Evolutionary conservation across 768 basidiomycete genomes (phyloP).

Genomic region (Boletus bicolor): DNA sequence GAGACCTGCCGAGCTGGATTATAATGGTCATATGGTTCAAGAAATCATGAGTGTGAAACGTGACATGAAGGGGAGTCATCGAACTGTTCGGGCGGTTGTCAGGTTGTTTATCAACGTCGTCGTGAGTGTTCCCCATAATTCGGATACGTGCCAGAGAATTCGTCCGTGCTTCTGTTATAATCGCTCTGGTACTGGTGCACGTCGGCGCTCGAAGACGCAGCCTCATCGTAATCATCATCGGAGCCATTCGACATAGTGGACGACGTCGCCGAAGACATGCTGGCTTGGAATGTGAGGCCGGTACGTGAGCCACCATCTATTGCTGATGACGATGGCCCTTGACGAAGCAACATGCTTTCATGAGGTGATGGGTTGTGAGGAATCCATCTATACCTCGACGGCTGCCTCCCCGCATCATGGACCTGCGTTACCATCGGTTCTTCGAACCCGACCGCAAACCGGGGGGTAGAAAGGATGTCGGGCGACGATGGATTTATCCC

Average conservation of each 20-base stretch:
- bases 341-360: constrained; percentile 26
- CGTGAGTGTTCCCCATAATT: neutral
- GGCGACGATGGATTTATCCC: constrained; percentile 40
- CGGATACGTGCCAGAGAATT: constrained; percentile 15
- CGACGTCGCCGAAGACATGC: constrained; percentile 36
- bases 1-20: constrained; percentile 10
- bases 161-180: constrained; percentile 9
- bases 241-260: constrained; percentile 32
- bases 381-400: constrained; percentile 40
- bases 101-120: neutral
- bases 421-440: constrained; percentile 45
- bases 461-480: constrained; percentile 19
- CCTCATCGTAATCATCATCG: constrained; percentile 35
- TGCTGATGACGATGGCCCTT: constrained; percentile 6
- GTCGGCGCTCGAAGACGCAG: constrained; percentile 30
- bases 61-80: neutral
- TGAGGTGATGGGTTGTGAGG: constrained; percentile 35
- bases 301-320: constrained; percentile 21
- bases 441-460: constrained; percentile 43
- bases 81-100: neutral
- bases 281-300: constrained; percentile 35
- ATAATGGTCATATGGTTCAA: constrained; percentile 15
- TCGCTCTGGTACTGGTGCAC: constrained; percentile 33
- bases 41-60: constrained; percentile 7
- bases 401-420: constrained; percentile 36